Base-by-base conservation (phyloP, 2,329 filamentous ascomycete genomes). In the Epichloe gansuensis region DNA sequence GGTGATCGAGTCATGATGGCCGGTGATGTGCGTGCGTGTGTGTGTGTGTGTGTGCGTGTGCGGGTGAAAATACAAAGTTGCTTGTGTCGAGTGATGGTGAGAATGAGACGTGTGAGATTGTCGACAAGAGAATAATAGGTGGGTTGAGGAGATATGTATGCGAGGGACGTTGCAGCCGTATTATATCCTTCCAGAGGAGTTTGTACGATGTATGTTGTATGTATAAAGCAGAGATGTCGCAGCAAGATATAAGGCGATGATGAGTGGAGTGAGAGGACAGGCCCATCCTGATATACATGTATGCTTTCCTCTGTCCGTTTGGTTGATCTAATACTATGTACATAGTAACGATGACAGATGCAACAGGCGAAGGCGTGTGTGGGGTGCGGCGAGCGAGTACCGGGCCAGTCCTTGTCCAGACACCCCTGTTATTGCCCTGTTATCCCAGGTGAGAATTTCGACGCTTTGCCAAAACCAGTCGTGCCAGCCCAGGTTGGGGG, bases 1-100 rank as follows among this genome's bases (percentile, higher is more conserved):
- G 69, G 66, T 61, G 72, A 71, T 55, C 67, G 69, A 55, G 67
- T 63, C 69, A 72, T 72, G 54, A 57, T 63, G 58, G 17, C 12
- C 4, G 37, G 37, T 57, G 34, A n/a, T 46, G 4, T 46, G 44
- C 31, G 15, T 21, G 4, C 34, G 50, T 39, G 28, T 61, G 45
- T 12, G 28, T 21, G 17, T 21, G 17, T 21, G 17, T 21, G 17
- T 21, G 17, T 21, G 17, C 17, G 56, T 52, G 45, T 12, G 28
- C 17, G 17, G 17, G 17, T 21, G 17, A 21, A 21, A 21, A 21
- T 21, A 17, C 17, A 23, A 45, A 21, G 17, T 21, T 21, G 17
- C 17, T 21, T 15, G n/a, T 42, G 39, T 21, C 15, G 21, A 46
- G 13, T 25, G n/a, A 6, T 8, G 34, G 31, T 47, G n/a, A 21